These are phyloP conservation scores for Chaetomium strumarium DNA, from an alignment of 2,329 filamentous ascomycete genomes.

Conservation along the genomic window DNA sequence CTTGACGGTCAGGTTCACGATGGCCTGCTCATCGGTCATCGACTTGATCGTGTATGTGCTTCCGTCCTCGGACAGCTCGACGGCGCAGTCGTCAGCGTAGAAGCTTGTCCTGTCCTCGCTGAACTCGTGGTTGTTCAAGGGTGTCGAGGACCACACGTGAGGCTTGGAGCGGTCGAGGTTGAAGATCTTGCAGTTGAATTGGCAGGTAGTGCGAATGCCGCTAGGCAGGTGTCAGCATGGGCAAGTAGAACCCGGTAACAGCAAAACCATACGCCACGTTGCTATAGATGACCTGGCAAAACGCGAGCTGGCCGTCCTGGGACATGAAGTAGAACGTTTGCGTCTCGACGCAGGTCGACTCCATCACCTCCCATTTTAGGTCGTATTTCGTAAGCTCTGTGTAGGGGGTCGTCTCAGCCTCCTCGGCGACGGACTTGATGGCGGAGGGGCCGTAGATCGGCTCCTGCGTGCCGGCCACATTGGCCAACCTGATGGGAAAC, in stretches of 20 bases:
- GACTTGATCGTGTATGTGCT: slow-evolving; percentile 85
- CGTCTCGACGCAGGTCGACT: slow-evolving; percentile 87
- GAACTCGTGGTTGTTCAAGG: slow-evolving; percentile 73
- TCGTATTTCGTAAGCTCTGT: slow-evolving; percentile 73
- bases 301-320: slow-evolving; percentile 68
- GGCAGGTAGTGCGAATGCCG: slow-evolving; percentile 80
- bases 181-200: slow-evolving; percentile 94
- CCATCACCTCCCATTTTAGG: slow-evolving; percentile 74
- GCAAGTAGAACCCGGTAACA: slow-evolving; percentile 4
- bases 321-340: slow-evolving; percentile 88
- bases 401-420: slow-evolving; percentile 71
- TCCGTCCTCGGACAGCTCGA: slow-evolving; percentile 82
- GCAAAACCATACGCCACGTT: slow-evolving; percentile 72
- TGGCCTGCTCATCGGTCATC: slow-evolving; percentile 68
- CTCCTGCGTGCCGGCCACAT: slow-evolving; percentile 93
- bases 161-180: slow-evolving; percentile 66
- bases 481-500: slow-evolving; percentile 48
- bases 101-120: slow-evolving; percentile 78
- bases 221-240: slow-evolving; percentile 40
- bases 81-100: slow-evolving; percentile 76
- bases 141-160: slow-evolving; percentile 77
- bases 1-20: slow-evolving; percentile 82
- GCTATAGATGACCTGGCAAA: slow-evolving; percentile 94
- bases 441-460: slow-evolving; percentile 89
- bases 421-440: slow-evolving; percentile 77